Percentiles rank a stretch among this genome's conserved stretches.
phyloP scores from a whole-genome alignment of 164 flowering plant species.

The Stephania yunnanensis region DNA sequence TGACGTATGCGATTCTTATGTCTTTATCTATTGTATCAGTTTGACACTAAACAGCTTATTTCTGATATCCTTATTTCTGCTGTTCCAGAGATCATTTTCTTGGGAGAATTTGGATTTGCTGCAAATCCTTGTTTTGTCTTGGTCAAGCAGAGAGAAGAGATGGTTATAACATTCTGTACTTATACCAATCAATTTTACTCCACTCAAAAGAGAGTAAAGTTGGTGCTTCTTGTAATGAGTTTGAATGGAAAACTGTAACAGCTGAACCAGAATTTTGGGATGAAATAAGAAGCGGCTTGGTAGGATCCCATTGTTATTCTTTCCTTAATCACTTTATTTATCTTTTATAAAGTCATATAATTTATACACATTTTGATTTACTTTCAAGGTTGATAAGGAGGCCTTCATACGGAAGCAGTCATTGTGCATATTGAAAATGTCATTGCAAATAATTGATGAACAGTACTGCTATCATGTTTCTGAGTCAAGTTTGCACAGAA shows the following conservation, averaged over 20 bases:
- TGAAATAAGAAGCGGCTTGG: slow-evolving; percentile 84
- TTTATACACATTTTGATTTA: slow-evolving; percentile 3
- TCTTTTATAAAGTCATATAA: background rate
- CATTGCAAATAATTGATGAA: slow-evolving; percentile 29
- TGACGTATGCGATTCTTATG: background rate
- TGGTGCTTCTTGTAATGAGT: slow-evolving; percentile 17
- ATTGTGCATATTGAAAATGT: slow-evolving; percentile 56
- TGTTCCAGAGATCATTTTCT: slow-evolving; percentile 45
- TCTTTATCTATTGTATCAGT: background rate
- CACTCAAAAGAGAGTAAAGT: slow-evolving; percentile 26
- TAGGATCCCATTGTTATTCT: slow-evolving; percentile 23
- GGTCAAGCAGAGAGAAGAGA: slow-evolving; percentile 76
- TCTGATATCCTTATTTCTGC: slow-evolving; percentile 1
- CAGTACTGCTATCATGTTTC: slow-evolving; percentile 17
- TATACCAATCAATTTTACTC: slow-evolving; percentile 45
- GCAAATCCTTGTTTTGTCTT: slow-evolving; percentile 51
- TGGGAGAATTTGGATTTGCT: slow-evolving; percentile 63
- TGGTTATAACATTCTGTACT: slow-evolving; percentile 67
- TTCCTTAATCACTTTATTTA: background rate
- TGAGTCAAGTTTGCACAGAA: slow-evolving; percentile 24
- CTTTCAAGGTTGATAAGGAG: slow-evolving; percentile 70
- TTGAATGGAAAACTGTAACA: slow-evolving; percentile 49
- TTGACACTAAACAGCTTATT: background rate
- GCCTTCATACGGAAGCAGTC: slow-evolving; percentile 78
- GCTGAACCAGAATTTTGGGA: slow-evolving; percentile 65